phyloP scores from a whole-genome alignment of 1,284 basidiomycete species.

The Pyrrhoderma lamaoense region DNA sequence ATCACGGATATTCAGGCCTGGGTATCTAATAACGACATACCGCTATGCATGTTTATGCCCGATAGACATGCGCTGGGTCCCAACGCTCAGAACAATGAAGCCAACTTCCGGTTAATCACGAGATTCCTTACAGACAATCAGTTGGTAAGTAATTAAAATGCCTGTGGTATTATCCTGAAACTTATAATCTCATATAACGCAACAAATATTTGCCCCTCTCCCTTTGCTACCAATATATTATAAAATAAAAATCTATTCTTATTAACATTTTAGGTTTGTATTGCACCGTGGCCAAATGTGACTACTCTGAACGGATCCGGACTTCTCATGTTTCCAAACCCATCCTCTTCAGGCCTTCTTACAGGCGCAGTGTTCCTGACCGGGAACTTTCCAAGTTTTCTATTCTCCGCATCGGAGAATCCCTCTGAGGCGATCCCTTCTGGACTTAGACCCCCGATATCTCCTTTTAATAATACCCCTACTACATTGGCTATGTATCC shows the following conservation, averaged over 20 bases:
- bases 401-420: slow-evolving; percentile 23
- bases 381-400: slow-evolving; percentile 45
- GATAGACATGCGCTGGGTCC: slow-evolving; percentile 43
- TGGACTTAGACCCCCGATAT: not conserved
- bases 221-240: not conserved
- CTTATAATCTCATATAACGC: not conserved
- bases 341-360: slow-evolving; percentile 47
- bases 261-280: slow-evolving; percentile 38
- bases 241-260: slow-evolving; percentile 7
- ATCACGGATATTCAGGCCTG: slow-evolving; percentile 44
- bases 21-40: slow-evolving; percentile 38
- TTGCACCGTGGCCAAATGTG: slow-evolving; percentile 39
- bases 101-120: slow-evolving; percentile 47
- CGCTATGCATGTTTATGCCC: slow-evolving; percentile 56
- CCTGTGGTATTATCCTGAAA: slow-evolving; percentile 5
- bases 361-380: slow-evolving; percentile 51
- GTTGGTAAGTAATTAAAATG: slow-evolving; percentile 35
- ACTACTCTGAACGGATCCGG: slow-evolving; percentile 34
- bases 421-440: slow-evolving; percentile 2
- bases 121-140: slow-evolving; percentile 43
- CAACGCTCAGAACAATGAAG: slow-evolving; percentile 38
- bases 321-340: slow-evolving; percentile 51
- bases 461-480: no score
- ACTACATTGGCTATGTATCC: no score
- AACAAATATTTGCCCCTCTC: no score